These are phyloP conservation scores for Pezicula neosporulosa DNA, from an alignment of 2,329 filamentous ascomycete species.

Conservation along the genomic window DNA sequence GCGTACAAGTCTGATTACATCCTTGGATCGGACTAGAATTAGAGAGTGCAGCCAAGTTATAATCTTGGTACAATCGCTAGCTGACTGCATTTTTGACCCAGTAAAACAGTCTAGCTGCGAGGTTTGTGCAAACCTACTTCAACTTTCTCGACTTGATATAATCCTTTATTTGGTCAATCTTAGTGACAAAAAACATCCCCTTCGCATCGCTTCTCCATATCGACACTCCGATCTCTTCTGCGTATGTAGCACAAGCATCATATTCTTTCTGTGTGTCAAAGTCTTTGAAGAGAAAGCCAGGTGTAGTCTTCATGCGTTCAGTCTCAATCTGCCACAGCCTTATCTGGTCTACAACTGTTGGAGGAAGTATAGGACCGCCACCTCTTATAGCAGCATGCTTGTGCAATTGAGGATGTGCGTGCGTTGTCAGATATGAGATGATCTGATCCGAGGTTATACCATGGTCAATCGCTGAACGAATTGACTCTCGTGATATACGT, in stretches of 20 bases:
- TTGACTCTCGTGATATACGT: conserved; percentile 82
- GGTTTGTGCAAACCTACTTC: conserved; percentile 21
- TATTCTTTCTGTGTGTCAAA: conserved; percentile 73
- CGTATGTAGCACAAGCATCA: conserved; percentile 68
- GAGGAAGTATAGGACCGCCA: conserved; percentile 70
- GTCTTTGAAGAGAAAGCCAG: conserved; percentile 86
- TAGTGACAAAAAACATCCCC: conserved; percentile 86
- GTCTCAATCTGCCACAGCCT: conserved; percentile 96
- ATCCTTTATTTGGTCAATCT: conserved; percentile 82
- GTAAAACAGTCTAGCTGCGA: no score
- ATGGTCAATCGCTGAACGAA: conserved; percentile 79
- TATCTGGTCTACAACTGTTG: conserved; percentile 96
- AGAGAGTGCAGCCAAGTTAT: no score
- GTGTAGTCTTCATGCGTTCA: conserved; percentile 82
- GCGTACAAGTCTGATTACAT: no score
- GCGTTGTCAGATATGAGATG: conserved; percentile 84
- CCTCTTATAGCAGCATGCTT: conserved; percentile 38
- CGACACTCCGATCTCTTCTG: conserved; percentile 85
- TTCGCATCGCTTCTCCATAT: conserved; percentile 80
- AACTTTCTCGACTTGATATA: conserved; percentile 69
- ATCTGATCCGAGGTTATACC: conserved; percentile 96
- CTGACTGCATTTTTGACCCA: no score
- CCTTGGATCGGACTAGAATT: no score
- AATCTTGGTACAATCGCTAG: no score
- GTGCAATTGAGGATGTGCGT: conserved; percentile 92